These are phyloP conservation scores for Colletotrichum sp. DNA, from an alignment of 2,329 filamentous ascomycete genomes.

Conservation along the genomic window DNA sequence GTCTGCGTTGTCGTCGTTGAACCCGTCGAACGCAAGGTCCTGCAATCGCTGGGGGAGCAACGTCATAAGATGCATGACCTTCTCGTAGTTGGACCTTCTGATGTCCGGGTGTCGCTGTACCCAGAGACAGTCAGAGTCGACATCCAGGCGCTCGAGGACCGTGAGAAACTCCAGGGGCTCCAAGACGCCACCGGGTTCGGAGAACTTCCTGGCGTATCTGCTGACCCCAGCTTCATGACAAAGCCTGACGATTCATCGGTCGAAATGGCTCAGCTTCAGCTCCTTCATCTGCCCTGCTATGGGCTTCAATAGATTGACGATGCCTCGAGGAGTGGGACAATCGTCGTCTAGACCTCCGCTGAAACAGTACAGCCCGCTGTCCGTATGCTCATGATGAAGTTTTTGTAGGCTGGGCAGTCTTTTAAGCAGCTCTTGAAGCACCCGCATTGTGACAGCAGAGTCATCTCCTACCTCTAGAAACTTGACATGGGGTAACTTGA, in stretches of 20 bases:
- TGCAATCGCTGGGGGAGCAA: neutral
- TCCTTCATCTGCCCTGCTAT: neutral
- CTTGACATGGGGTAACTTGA: neutral
- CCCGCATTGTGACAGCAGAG: neutral
- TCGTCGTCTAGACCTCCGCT: rapidly evolving
- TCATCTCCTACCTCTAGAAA: rapidly evolving
- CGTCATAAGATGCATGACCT: neutral
- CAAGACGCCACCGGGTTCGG: neutral
- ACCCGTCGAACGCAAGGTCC: rapidly evolving
- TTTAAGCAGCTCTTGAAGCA: neutral
- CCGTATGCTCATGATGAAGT: neutral
- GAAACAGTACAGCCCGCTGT: neutral
- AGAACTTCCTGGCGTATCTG: neutral
- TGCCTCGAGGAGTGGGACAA: neutral
- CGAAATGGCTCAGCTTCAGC: neutral
- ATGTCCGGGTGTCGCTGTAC: neutral
- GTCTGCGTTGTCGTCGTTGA: neutral
- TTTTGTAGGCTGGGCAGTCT: neutral
- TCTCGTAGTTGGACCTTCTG: neutral
- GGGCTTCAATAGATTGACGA: neutral
- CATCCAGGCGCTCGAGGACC: neutral
- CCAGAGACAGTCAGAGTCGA: neutral
- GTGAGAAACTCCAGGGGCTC: neutral
- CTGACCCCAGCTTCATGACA: rapidly evolving
- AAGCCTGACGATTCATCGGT: neutral